Percentiles rank a stretch among this genome's conserved stretches.
Conservation (phyloP, 805 yeast species). For the Ogataea pilisensis region DNA sequence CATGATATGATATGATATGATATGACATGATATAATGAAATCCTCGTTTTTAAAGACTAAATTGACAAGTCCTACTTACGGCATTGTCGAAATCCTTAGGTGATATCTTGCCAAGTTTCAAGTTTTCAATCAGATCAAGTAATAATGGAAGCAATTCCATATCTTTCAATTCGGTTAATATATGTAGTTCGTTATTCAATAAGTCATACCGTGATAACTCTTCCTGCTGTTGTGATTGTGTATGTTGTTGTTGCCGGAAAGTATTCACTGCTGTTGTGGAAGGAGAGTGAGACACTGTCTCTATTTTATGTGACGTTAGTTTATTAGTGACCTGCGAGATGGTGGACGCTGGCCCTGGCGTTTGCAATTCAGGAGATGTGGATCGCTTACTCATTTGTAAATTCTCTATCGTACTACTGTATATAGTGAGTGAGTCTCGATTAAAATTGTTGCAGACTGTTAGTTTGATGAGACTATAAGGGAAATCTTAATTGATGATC, state of each 20-base stretch:
- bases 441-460: no score
- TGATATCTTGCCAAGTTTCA: conserved; percentile 36
- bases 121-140: conserved; percentile 37
- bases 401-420: not conserved
- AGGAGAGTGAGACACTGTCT: not conserved
- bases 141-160: conserved; percentile 38
- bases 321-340: not conserved
- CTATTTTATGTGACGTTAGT: not conserved
- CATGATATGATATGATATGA: not conserved
- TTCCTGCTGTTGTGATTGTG: conserved; percentile 6
- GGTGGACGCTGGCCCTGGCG: no score
- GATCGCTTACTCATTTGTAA: not conserved
- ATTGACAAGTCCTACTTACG: no score
- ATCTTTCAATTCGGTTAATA: conserved; percentile 29
- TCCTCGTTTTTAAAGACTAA: no score
- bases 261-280: not conserved
- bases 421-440: no score
- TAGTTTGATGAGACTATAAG: no score
- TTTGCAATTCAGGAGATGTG: not conserved
- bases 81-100: conserved; percentile 42
- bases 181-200: conserved; percentile 17
- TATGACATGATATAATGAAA: not conserved
- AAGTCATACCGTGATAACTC: conserved; percentile 15
- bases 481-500: no score
- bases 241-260: not conserved